phyloP scores from a whole-genome alignment of 306 rosid species.

The Cicer yamashitae region DNA sequence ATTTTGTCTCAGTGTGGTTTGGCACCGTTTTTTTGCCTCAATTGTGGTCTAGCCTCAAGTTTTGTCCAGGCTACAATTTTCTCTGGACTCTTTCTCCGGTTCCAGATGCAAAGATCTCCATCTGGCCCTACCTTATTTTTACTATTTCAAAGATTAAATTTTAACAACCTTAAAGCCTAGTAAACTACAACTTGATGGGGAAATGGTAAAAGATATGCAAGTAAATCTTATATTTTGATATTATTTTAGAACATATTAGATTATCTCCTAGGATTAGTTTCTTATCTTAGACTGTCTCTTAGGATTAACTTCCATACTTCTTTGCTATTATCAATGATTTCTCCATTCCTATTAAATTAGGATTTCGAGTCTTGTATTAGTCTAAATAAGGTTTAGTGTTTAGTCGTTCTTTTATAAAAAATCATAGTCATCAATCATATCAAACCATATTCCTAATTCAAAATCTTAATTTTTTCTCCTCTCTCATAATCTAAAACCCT shows the following conservation, averaged over 20 bases:
- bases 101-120: not conserved
- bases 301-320: not conserved
- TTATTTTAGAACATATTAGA: not conserved
- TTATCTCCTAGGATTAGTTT: not conserved
- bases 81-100: not conserved
- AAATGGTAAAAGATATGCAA: not conserved
- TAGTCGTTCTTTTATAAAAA: not conserved
- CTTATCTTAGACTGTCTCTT: not conserved
- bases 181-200: not conserved
- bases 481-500: not conserved
- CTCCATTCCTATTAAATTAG: not conserved
- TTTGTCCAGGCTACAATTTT: not conserved
- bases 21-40: not conserved
- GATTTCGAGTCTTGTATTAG: not conserved
- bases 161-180: not conserved
- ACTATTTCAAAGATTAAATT: not conserved
- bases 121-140: not conserved
- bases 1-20: not conserved
- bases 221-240: slow-evolving; percentile 1
- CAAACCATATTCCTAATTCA: slow-evolving; percentile 8
- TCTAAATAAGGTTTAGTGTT: not conserved
- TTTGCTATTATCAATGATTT: not conserved
- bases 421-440: not conserved
- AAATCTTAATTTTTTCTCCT: not conserved
- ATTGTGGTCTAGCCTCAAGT: not conserved